Base-by-base conservation (phyloP, 2,329 filamentous ascomycete species). In the Triangularia verruculosa region DNA sequence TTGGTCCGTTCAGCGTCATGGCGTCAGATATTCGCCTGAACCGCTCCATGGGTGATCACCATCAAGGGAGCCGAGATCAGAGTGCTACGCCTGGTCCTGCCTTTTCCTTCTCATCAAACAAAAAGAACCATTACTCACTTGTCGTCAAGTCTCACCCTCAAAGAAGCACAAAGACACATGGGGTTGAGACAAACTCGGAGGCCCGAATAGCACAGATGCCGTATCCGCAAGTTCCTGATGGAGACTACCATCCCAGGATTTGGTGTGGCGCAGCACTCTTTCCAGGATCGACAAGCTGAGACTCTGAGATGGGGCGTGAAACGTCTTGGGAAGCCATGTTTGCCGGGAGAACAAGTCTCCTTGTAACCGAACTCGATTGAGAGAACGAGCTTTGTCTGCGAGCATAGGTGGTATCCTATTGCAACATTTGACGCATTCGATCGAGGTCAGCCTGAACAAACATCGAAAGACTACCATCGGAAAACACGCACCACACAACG, bases 11-110 rank as follows among this genome's bases (percentile, higher is more conserved):
- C 73, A 70, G 73, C 73, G 75, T 74, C 73, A 75, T 75, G 73
- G 76, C 74, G 75, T 75, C 71, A 76, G 73, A 74, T 72, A 69
- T 68, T 74, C 76, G 74, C 76, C 76, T 77, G 75, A 76, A 78
- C 74, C 74, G 72, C 73, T 62, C 20, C 55, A 62, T 59, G 20
- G 22, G 63, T 58, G 74, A 77, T 78, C 74, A 72, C 72, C 75
- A 65, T 74, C 74, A 73, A 74, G 76, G 69, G 39, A 57, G 67
- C 67, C 68, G 64, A 66, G 70, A 66, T 70, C 69, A 70, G 71
- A 68, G 66, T 66, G 30, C 30, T 32, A 11, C 11, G 2, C 30
- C 39, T 20, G 39, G n/a, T 9, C 39, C 39, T 17, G 1, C 3
- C 4, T 47, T 47, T 11, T 47, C 1, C n/a, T 20, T 47, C 7